phyloP scores from a whole-genome alignment of 768 basidiomycete genomes.

The Cyclocybe aegerita region DNA sequence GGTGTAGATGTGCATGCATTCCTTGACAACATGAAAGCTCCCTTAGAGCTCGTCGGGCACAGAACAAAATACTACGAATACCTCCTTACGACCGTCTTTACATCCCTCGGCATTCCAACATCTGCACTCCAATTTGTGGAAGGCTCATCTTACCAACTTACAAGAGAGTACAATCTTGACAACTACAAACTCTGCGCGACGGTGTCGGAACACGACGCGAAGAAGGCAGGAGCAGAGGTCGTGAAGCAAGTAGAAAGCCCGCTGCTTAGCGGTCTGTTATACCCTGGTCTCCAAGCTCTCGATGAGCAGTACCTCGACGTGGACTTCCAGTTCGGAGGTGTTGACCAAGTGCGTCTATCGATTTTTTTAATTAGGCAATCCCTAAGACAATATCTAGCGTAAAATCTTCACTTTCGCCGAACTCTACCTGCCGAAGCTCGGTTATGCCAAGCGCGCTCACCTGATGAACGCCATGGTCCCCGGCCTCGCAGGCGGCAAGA shows the following conservation, averaged over 20 bases:
- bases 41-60: constrained; percentile 84
- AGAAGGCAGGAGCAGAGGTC: constrained; percentile 98
- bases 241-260: constrained; percentile 97
- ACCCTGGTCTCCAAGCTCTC: constrained; percentile 95
- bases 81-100: constrained; percentile 80
- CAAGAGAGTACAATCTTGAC: constrained; percentile 90
- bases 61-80: constrained; percentile 89
- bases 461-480: constrained; percentile 99
- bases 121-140: constrained; percentile 80
- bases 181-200: constrained; percentile 91
- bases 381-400: constrained; percentile 49
- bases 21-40: constrained; percentile 96
- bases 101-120: constrained; percentile 87
- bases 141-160: constrained; percentile 92
- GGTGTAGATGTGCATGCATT: constrained; percentile 91
- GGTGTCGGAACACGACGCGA: constrained; percentile 94
- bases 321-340: constrained; percentile 98
- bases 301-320: constrained; percentile 96
- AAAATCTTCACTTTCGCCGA: constrained; percentile 99
- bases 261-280: constrained; percentile 86
- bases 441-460: constrained; percentile 93
- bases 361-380: neutral
- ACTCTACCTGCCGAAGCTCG: constrained; percentile 89
- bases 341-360: constrained; percentile 76
- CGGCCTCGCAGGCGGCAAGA: constrained; percentile 91